phyloP scores from a whole-genome alignment of 768 basidiomycete species.

The Scleroderma bovista region DNA sequence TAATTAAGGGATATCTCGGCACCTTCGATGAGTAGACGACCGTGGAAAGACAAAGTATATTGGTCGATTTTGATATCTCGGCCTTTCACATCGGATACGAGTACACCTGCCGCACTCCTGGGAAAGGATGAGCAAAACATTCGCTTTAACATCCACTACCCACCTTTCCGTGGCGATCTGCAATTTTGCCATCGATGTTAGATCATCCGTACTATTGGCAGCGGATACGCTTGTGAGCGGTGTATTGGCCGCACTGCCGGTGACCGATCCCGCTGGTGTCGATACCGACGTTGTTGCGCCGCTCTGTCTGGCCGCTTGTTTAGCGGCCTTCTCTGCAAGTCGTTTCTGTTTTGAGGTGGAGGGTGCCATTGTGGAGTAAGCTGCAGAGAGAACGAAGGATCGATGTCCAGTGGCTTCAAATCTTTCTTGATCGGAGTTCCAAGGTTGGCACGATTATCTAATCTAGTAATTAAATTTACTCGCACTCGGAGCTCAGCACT shows the following conservation, averaged over 20 bases:
- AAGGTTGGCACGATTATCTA: constrained; percentile 22
- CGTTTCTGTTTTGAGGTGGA: constrained; percentile 90
- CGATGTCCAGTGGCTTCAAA: constrained; percentile 17
- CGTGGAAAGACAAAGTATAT: constrained; percentile 96
- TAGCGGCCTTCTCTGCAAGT: constrained; percentile 89
- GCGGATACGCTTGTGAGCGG: constrained; percentile 82
- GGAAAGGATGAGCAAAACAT: constrained; percentile 5
- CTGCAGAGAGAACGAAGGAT: constrained; percentile 14
- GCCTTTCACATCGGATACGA: constrained; percentile 86
- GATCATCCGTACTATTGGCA: constrained; percentile 73
- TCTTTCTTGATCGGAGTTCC: constrained; percentile 12
- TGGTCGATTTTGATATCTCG: constrained; percentile 97
- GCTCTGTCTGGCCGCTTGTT: constrained; percentile 55
- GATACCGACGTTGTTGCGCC: constrained; percentile 46
- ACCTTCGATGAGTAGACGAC: constrained; percentile 68
- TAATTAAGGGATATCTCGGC: constrained; percentile 78
- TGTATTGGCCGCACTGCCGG: constrained; percentile 62
- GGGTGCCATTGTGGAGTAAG: constrained; percentile 50
- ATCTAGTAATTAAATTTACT: too few relatives aligned
- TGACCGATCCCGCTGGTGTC: constrained; percentile 59
- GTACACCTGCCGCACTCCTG: constrained; percentile 87
- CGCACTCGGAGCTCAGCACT: too few relatives aligned
- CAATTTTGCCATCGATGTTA: constrained; percentile 84
- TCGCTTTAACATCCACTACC: constrained; percentile 2
- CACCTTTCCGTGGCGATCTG: constrained; percentile 87